These are phyloP conservation scores for Calonectria pseudoturangicola DNA, from an alignment of 2,329 filamentous ascomycete genomes.

Conservation along the genomic window DNA sequence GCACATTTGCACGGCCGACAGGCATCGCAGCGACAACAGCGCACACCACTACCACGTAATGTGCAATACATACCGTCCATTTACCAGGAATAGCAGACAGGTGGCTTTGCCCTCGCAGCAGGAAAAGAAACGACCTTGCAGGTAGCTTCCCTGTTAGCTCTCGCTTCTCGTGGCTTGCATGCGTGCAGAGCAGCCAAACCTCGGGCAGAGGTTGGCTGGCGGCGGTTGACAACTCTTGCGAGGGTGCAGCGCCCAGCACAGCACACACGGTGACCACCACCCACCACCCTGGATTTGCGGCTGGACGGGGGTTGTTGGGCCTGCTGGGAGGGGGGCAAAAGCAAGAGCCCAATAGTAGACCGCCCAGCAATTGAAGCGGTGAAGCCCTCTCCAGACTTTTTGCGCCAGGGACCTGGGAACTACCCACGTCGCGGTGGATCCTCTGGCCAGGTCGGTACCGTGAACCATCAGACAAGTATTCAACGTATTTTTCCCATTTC, in stretches of 20 bases:
- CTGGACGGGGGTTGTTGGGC: conserved; percentile 31
- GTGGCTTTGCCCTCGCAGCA: conserved; percentile 22
- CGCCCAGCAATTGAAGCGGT: conserved; percentile 38
- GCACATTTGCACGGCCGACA: conserved; percentile 36
- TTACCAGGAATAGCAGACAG: conserved; percentile 25
- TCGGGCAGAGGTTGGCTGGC: conserved; percentile 8
- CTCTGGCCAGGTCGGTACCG: background rate
- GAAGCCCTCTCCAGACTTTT: conserved; percentile 29
- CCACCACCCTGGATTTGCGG: conserved; percentile 21
- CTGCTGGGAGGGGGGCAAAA: conserved; percentile 20
- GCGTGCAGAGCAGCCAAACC: conserved; percentile 9
- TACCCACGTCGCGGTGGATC: conserved; percentile 25
- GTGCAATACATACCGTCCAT: conserved; percentile 13
- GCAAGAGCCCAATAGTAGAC: conserved; percentile 36
- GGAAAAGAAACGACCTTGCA: conserved; percentile 27
- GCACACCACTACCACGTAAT: conserved; percentile 34
- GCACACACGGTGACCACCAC: conserved; percentile 29
- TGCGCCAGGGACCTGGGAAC: conserved; percentile 36
- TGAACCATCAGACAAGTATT: conserved; percentile 18
- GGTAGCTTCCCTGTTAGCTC: conserved; percentile 10
- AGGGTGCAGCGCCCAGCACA: conserved; percentile 21
- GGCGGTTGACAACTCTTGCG: conserved; percentile 19
- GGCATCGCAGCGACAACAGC: conserved; percentile 43
- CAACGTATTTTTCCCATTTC: background rate
- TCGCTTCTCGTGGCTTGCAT: conserved; percentile 24